These are phyloP conservation scores for Clonostachys byssicola DNA, from an alignment of 2,329 filamentous ascomycete genomes.

Conservation along the genomic window DNA sequence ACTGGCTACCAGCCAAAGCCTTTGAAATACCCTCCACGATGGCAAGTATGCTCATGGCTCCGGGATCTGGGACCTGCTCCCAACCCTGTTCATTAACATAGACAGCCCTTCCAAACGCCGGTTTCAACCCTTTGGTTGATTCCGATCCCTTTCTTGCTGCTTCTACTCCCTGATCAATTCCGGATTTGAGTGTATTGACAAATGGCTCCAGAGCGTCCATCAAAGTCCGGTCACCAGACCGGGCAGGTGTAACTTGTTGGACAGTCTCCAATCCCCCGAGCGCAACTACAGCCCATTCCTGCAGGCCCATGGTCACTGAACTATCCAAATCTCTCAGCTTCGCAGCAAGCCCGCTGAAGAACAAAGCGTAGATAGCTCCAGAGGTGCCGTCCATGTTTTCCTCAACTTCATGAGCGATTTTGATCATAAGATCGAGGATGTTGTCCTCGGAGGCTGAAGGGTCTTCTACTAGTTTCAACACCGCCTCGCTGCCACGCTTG, in stretches of 20 bases:
- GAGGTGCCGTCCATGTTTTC: constrained; percentile 1
- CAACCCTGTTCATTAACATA: not conserved
- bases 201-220: not conserved
- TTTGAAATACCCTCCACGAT: not conserved
- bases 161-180: not conserved
- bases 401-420: not conserved
- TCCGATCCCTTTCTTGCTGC: not conserved
- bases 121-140: not conserved
- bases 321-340: not conserved
- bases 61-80: not conserved
- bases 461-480: not conserved
- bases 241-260: not conserved
- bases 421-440: not conserved
- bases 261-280: not conserved
- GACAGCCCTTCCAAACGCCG: not conserved
- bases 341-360: not conserved
- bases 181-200: not conserved
- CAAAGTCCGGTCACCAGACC: not conserved
- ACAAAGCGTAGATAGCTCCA: not conserved
- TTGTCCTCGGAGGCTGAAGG: not conserved
- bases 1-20: no score
- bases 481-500: not conserved
- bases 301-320: not conserved
- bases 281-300: not conserved
- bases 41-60: not conserved